Evolutionary conservation across 345 rosid species (phyloP), one percentile per base, ranked within the genome.

Genomic region (Gossypium herbaceum): DNA sequence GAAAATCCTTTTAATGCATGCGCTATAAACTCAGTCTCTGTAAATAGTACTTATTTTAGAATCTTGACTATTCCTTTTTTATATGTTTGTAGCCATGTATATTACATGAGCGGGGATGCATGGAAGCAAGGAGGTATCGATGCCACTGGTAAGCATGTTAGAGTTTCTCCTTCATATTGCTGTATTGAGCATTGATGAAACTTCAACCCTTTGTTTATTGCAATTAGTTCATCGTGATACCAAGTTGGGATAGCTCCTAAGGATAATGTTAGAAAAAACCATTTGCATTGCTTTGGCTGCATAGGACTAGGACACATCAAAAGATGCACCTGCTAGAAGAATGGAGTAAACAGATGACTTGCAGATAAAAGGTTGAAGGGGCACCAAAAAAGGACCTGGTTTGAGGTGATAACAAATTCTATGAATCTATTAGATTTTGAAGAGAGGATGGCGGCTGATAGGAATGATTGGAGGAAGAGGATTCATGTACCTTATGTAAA

Each of bases 121-220:
- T 94, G 98, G 98, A 94, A 94, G 84, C 97, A 90, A 85, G 98
- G 98, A 71, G 98, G 98, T 73, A 94, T 92, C 43, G 98, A 94
- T 81, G 88, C 95, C 68, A 94, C 98, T 71, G 98, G 98, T 91
- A 86, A 81, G 89, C 72, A 66, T 44, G 54, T 43, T 68, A 12
- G 45, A 72, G 29, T 71, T 44, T 45, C 12, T 66, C 13, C 70
- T 45, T 34, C 19, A 44, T 39, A 24, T 41, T 44, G 13, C 52
- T 56, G 19, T 29, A 20, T 20, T 20, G 22, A 20, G 22, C 22
- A 20, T 20, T 20, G 22, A 20, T 20, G 22, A 20, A 20, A 0
- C 22, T 20, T 20, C 22, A 20, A 20, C 22, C 22, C 22, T 20
- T 20, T 20, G 22, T 20, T 20, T 20, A 20, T 20, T 20, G 22